These are phyloP conservation scores for Hypoxylon sp. DNA, from an alignment of 2,329 filamentous ascomycete genomes.

Conservation along the genomic window DNA sequence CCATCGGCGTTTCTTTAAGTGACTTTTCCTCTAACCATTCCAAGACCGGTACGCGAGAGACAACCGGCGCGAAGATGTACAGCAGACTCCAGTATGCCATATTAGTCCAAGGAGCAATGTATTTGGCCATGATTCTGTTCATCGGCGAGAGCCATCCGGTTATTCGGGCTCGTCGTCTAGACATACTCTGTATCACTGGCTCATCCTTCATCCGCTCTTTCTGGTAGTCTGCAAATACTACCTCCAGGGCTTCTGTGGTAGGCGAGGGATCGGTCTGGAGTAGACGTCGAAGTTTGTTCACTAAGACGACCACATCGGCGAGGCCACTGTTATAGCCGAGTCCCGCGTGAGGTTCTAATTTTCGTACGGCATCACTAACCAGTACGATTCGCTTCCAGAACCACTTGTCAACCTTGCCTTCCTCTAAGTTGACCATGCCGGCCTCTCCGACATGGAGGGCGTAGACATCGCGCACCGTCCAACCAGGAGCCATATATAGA, in stretches of 20 bases:
- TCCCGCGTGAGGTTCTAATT: conserved; percentile 55
- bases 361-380: conserved; percentile 56
- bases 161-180: conserved; percentile 35
- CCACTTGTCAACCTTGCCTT: conserved; percentile 55
- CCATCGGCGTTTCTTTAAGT: conserved; percentile 24
- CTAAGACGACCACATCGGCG: conserved; percentile 49
- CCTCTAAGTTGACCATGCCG: conserved; percentile 54
- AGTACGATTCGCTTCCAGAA: conserved; percentile 53
- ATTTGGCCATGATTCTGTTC: conserved; percentile 44
- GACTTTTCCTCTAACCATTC: conserved; percentile 49
- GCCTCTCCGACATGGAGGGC: conserved; percentile 24
- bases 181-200: conserved; percentile 42
- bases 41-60: conserved; percentile 44
- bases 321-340: conserved; percentile 55
- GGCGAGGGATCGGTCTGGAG: conserved; percentile 35
- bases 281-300: conserved; percentile 48
- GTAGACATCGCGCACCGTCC: conserved; percentile 51
- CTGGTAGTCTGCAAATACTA: conserved; percentile 47
- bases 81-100: conserved; percentile 26
- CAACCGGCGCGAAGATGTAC: conserved; percentile 34
- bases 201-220: conserved; percentile 44
- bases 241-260: conserved; percentile 40
- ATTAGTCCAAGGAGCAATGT: conserved; percentile 33
- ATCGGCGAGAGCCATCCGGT: conserved; percentile 40
- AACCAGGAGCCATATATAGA: conserved; percentile 47